Evolutionary conservation across 208 protist species (phyloP).

Genomic region (Trypanosoma congolense): DNA sequence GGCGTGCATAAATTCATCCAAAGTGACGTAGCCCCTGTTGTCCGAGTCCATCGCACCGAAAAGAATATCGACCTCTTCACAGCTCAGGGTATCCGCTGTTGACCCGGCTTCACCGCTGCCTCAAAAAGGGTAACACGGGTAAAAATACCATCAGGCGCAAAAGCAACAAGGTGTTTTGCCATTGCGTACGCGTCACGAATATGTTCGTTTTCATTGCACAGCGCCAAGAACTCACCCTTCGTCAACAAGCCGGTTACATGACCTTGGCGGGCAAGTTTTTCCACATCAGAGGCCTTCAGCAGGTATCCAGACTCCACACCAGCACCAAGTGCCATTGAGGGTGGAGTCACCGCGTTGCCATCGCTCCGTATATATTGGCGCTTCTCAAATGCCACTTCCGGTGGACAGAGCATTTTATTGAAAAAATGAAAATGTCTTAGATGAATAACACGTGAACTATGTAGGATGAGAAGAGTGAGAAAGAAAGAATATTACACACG

Average conservation of each 20-base stretch:
- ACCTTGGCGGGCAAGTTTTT: constrained; percentile 44
- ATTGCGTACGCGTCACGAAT: constrained; percentile 50
- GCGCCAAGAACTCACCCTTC: constrained; percentile 49
- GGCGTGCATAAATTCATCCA: constrained; percentile 66
- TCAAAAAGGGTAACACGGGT: constrained; percentile 74
- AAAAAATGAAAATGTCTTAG: constrained; percentile 15
- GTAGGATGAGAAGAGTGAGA: no score
- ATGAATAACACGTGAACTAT: no score
- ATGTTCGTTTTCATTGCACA: constrained; percentile 60
- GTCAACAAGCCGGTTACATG: constrained; percentile 72
- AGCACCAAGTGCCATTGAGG: constrained; percentile 56
- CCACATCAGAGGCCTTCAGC: constrained; percentile 45
- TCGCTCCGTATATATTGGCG: constrained; percentile 60
- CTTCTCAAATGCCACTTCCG: constrained; percentile 62
- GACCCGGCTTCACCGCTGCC: constrained; percentile 32
- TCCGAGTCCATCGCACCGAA: constrained; percentile 66
- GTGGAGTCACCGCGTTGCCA: constrained; percentile 56
- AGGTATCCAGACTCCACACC: constrained; percentile 78
- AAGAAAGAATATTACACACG: no score
- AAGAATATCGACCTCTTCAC: constrained; percentile 76
- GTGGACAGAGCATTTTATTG: constrained; percentile 48
- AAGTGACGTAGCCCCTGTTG: constrained; percentile 65
- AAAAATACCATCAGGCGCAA: constrained; percentile 66
- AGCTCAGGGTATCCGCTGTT: constrained; percentile 37
- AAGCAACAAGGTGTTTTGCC: constrained; percentile 59